Conservation (phyloP, 2,329 filamentous ascomycete species). For the Monascus ruber region DNA sequence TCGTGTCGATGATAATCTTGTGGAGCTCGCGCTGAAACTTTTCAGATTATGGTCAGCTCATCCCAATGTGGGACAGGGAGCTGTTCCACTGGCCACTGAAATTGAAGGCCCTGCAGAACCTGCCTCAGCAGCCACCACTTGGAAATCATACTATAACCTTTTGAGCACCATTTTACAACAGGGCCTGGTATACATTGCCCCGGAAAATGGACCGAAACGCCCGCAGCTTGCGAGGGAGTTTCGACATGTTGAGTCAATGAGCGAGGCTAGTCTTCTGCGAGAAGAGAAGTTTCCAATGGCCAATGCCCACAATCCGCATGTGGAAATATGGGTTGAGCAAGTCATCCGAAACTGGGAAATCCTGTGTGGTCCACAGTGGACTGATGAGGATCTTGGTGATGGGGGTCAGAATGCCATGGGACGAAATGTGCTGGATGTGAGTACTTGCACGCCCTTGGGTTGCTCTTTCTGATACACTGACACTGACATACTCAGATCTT, state of each 20-base stretch:
- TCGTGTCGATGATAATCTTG: slow-evolving; percentile 13
- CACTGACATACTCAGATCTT: slow-evolving; percentile 47
- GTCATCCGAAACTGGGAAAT: slow-evolving; percentile 79
- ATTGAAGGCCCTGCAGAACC: slow-evolving; percentile 10
- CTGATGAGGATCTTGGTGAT: slow-evolving; percentile 66
- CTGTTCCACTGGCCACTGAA: slow-evolving; percentile 9
- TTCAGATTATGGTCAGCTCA: slow-evolving; percentile 38
- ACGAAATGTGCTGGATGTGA: slow-evolving; percentile 60
- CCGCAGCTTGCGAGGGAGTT: slow-evolving; percentile 63
- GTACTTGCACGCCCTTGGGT: slow-evolving; percentile 7
- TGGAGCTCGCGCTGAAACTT: slow-evolving; percentile 32
- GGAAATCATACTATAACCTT: slow-evolving; percentile 74
- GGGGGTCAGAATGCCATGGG: slow-evolving; percentile 67
- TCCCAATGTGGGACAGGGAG: slow-evolving; percentile 21
- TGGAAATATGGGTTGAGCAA: slow-evolving; percentile 70
- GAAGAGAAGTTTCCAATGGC: slow-evolving; percentile 79
- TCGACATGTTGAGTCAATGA: slow-evolving; percentile 65
- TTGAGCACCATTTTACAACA: slow-evolving; percentile 65
- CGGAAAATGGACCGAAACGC: slow-evolving; percentile 34
- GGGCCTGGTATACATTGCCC: slow-evolving; percentile 24
- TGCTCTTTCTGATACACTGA: slow-evolving; percentile 6
- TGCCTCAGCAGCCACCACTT: slow-evolving; percentile 44
- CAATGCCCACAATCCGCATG: slow-evolving; percentile 62
- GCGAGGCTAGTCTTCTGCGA: slow-evolving; percentile 65
- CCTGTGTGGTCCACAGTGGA: slow-evolving; percentile 69